Conservation (phyloP, 805 yeast species). For the Ogataea trehaloabstinens region DNA sequence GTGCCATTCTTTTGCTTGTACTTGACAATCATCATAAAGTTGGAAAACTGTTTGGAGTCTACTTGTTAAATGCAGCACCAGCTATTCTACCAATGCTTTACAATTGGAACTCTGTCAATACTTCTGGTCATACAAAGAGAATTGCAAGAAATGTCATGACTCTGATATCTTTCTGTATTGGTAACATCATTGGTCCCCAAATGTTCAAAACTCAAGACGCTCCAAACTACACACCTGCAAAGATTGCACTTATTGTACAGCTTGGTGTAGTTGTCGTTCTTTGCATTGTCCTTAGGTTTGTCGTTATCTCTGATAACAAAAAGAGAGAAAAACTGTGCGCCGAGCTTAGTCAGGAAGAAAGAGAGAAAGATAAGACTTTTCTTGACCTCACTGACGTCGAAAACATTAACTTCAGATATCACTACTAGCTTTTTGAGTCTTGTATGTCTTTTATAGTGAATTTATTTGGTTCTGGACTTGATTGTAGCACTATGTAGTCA, state of each 20-base stretch:
- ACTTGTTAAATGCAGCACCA: conserved; percentile 18
- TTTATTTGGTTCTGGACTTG: neutral
- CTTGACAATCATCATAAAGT: conserved; percentile 18
- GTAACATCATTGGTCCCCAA: conserved; percentile 23
- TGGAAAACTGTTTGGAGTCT: conserved; percentile 30
- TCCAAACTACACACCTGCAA: conserved; percentile 22
- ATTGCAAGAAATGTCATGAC: conserved; percentile 22
- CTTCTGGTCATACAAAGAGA: conserved; percentile 32
- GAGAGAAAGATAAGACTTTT: conserved; percentile 32
- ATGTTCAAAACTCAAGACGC: conserved; percentile 27
- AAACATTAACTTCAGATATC: conserved; percentile 22
- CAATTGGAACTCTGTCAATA: conserved; percentile 16
- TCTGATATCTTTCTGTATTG: conserved; percentile 25
- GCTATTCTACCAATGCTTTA: conserved; percentile 13
- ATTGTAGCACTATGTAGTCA: neutral
- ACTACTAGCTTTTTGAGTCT: neutral
- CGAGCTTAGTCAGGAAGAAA: conserved; percentile 16
- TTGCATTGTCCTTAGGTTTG: conserved; percentile 18
- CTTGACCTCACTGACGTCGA: conserved; percentile 31
- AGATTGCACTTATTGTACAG: conserved; percentile 11
- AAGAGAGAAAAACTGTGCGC: conserved; percentile 31
- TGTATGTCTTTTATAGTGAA: neutral
- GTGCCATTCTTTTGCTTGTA: conserved; percentile 28
- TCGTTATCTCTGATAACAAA: conserved; percentile 32
- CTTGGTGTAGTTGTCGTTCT: conserved; percentile 1